Base-by-base conservation (phyloP, 345 rosid genomes). In the Gossypium stocksii region DNA sequence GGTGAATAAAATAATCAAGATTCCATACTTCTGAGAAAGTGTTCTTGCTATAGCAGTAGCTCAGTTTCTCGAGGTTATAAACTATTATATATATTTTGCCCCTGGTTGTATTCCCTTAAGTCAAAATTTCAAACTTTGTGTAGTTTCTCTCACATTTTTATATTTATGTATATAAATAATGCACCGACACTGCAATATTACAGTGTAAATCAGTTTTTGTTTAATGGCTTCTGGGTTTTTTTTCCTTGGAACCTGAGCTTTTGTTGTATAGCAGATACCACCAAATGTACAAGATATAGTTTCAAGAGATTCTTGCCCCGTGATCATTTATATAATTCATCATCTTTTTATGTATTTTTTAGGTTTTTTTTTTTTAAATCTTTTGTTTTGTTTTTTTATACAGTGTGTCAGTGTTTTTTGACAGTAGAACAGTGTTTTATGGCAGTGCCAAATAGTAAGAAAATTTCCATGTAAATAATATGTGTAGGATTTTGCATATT, bases 231-330 rank as follows among this genome's bases (percentile, higher is more conserved):
- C 38, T 60, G 72, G 49, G 60, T 56, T 74, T 19, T 74, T 29
- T 66, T 68, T 78, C 71, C 76, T 77, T 66, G 78, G 77, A 74
- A 71, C 66, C 74, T 51, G 78, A 73, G 79, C 82, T 48, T 34
- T 48, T 49, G 20, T 68, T 22, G 29, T 17, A 34, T 62, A 69
- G 71, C 79, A 62, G 82, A 80, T 79, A 65, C 79, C 76, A 76
- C 80, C 78, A 34, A 34, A 34, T 34, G 4, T 34, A 34, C 38
- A 34, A 4, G 38, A 34, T 4, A 81, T 77, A 71, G 59, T 75
- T 84, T 77, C 85, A 59, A 80, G 80, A 83, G 84, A 83, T 85
- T 82, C 87, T 79, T 79, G 79, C 74, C 86, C 88, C 88, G 91
- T 89, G 96, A 85, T 68, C 17, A 23, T 5, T 34, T 34, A 34